Evolutionary conservation across 2,329 filamentous ascomycete genomes (phyloP).

Genomic region (Xylariaceae sp.): DNA sequence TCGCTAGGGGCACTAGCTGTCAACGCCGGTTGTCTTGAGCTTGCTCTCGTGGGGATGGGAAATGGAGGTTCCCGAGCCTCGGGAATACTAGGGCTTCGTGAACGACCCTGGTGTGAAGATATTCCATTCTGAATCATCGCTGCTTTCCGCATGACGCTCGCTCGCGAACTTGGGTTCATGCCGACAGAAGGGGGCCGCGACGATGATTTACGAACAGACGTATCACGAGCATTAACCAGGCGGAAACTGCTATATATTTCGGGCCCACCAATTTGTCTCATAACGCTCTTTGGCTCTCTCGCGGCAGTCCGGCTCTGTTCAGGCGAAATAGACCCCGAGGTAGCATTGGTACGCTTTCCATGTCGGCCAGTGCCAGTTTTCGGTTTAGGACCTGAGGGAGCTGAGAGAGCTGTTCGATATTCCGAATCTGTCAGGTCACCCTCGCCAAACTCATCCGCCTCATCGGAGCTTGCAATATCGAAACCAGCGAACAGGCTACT

Average conservation of each 20-base stretch:
- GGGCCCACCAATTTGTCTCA: conserved; percentile 45
- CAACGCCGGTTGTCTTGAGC: conserved; percentile 76
- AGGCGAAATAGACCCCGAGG: conserved; percentile 48
- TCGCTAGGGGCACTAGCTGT: conserved; percentile 72
- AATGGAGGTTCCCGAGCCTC: conserved; percentile 77
- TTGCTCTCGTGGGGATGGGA: conserved; percentile 87
- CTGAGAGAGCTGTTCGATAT: conserved; percentile 68
- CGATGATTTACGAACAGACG: conserved; percentile 40
- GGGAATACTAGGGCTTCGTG: conserved; percentile 68
- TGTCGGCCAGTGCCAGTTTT: conserved; percentile 46
- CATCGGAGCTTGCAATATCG: conserved; percentile 72
- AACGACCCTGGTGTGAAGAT: conserved; percentile 67
- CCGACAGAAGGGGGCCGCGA: conserved; percentile 35
- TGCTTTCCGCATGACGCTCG: conserved; percentile 73
- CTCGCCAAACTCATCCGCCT: conserved; percentile 67
- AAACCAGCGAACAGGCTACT: conserved; percentile 90
- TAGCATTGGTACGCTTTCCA: conserved; percentile 51
- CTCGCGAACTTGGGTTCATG: conserved; percentile 53
- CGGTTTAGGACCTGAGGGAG: conserved; percentile 68
- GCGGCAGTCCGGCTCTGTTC: conserved; percentile 43
- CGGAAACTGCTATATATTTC: conserved; percentile 55
- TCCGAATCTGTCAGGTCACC: conserved; percentile 70
- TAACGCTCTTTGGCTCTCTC: conserved; percentile 39
- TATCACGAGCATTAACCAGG: conserved; percentile 41
- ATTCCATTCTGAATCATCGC: conserved; percentile 83